Conservation (phyloP, 768 basidiomycete genomes). For the Rhizopogon vinicolor region DNA sequence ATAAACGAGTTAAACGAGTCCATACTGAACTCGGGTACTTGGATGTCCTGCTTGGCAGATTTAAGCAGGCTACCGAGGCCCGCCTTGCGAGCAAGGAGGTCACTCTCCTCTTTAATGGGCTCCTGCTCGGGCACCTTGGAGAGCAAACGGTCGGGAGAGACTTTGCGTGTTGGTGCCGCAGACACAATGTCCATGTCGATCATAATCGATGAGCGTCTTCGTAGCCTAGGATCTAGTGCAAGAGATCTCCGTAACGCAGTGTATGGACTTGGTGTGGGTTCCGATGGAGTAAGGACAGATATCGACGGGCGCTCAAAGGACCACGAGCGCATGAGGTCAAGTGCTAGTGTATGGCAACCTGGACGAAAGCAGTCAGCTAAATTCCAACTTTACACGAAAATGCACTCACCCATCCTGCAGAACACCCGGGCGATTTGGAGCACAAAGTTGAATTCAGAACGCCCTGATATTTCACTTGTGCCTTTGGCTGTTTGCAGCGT, state of each 20-base stretch:
- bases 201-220: constrained; percentile 68
- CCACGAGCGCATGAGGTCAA: constrained; percentile 89
- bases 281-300: constrained; percentile 12
- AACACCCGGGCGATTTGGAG: constrained; percentile 92
- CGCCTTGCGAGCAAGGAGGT: constrained; percentile 60
- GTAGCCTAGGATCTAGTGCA: constrained; percentile 46
- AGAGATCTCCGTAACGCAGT: constrained; percentile 41
- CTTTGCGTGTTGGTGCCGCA: constrained; percentile 49
- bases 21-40: constrained; percentile 89
- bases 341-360: constrained; percentile 93
- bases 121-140: constrained; percentile 16
- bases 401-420: constrained; percentile 81
- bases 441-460: constrained; percentile 92
- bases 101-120: constrained; percentile 46
- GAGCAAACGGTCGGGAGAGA: constrained; percentile 39
- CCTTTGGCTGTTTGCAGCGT: constrained; percentile 93
- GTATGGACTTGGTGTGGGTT: constrained; percentile 36
- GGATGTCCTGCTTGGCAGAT: constrained; percentile 83
- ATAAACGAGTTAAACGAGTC: constrained; percentile 74
- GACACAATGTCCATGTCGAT: constrained; percentile 86
- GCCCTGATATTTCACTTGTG: constrained; percentile 84
- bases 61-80: constrained; percentile 84
- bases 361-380: constrained; percentile 6
- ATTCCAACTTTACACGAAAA: background rate
- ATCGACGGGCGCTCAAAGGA: constrained; percentile 79